A percentile compares a stretch with the other conserved stretches of the same genome.
These are phyloP conservation scores for Alloteropsis semialata DNA, from an alignment of 176 grass and related monocot species.

Conservation along the genomic window DNA sequence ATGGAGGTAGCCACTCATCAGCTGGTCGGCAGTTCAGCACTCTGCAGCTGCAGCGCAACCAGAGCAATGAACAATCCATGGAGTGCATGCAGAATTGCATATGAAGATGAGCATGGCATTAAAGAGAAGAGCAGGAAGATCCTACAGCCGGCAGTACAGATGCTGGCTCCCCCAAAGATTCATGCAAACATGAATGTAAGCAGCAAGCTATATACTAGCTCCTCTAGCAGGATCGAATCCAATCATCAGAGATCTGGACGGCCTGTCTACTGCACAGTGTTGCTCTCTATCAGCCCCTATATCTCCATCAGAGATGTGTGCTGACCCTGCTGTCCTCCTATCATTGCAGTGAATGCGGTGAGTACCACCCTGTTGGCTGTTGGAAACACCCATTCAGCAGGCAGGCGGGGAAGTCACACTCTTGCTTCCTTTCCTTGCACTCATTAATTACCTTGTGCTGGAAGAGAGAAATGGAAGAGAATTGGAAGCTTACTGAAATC, in stretches of 20 bases:
- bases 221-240: slow-evolving; percentile 11
- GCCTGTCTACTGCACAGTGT: slow-evolving; percentile 12
- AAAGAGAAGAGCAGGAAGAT: slow-evolving; percentile 15
- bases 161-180: slow-evolving; percentile 4
- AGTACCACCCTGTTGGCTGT: neutral
- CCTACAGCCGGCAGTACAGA: neutral
- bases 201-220: neutral
- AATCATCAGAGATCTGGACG: slow-evolving; percentile 35
- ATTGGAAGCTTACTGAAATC: slow-evolving; percentile 10
- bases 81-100: neutral
- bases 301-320: slow-evolving; percentile 17
- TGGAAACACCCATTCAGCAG: slow-evolving; percentile 1
- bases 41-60: neutral
- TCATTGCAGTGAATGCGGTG: slow-evolving; percentile 11
- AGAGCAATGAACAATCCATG: slow-evolving; percentile 9
- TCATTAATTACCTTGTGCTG: slow-evolving; percentile 17
- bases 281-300: neutral
- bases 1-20: neutral
- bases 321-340: slow-evolving; percentile 10
- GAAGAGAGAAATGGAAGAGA: slow-evolving; percentile 19
- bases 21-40: too few relatives aligned
- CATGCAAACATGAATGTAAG: neutral
- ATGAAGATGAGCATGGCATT: neutral
- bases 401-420: neutral
- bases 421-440: slow-evolving; percentile 19